Evolutionary conservation across 225 moss, liverwort and hornwort species (phyloP), one percentile per base, ranked within the genome.

Genomic region (Physcomitrellopsis africana): DNA sequence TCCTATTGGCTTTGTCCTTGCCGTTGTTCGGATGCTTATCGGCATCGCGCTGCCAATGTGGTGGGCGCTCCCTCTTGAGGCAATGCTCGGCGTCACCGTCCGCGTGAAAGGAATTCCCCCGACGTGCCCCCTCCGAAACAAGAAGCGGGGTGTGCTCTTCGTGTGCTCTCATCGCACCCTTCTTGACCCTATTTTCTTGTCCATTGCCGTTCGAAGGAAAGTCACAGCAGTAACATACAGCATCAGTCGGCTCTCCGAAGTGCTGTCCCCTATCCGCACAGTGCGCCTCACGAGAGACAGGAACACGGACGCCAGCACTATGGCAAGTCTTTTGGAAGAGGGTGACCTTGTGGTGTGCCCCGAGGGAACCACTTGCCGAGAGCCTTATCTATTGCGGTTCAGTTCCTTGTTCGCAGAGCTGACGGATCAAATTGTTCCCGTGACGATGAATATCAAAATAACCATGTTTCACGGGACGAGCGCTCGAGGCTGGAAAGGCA

Each of bases 311-410:
- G 86, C 92, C 0, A 60, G 60, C 10, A 85, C 79, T n/a, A 96
- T 96, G 94, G 73, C 87, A 3, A 74, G 47, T 1, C 54, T 94
- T 2, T 63, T 96, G 0, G 75, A 90, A 0, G 89, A 96, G 59
- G 96, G 96, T 1, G 94, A 96, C 37, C 79, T 96, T 0, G 94
- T 83, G 14, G 94, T 96, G 1, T 96, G 96, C 3, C 96, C 96
- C 0, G 96, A 96, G n/a, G 96, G 96, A 0, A 96, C 96, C 0
- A 96, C 96, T 0, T 96, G 96, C 63, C 73, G 96, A 2, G 96
- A 96, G 82, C 96, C 96, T 0, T 96, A 85, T 18, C 78, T 96
- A 17, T 82, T 96, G 0, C 79, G 96, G 0, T 96, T 96, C 24
- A 92, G 92, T n/a, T 79, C 94, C 3, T 47, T 96, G 7, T 96